Base-by-base conservation (phyloP, 2,329 filamentous ascomycete species). In the Microdochium paspali region DNA sequence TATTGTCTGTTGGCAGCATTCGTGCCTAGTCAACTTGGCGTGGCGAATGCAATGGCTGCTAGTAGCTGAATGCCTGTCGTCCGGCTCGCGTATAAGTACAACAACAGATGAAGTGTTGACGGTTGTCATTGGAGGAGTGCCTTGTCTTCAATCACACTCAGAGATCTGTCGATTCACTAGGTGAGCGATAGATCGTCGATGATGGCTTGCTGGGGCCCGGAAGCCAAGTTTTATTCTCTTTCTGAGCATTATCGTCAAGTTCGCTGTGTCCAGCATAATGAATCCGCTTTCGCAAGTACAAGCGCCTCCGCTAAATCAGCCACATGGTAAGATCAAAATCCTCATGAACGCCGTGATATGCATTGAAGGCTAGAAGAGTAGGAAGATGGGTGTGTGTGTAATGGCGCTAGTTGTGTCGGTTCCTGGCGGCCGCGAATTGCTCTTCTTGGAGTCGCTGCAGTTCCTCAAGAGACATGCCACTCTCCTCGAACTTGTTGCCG, bases 401-500 rank as follows among this genome's bases (percentile, higher is more conserved):
- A 21, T 9, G 35, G 15, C 13, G 18, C 5, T 6, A 44, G 44
- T 47, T 56, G 48, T 63, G 61, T 47, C 60, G 54, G 47, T 59
- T 57, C 31, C 56, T 54, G n/a, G 61, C 61, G 9, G 55, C 53
- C 25, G 86, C 84, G 67, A 98, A 97, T 56, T 96, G 80, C 65
- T 95, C 90, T 65, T 93, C 85, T 64, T 98, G 93, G 60, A 95
- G 80, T 44, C 84, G 79, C 49, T 93, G 80, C 44, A 98, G 76
- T 66, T 98, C 87, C 57, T 96, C 93, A 62, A 95, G 83, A 0
- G 87, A 87, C 70, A 97, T 77, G 47, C 91, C 91, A 62, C 90
- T 95, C 63, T 93, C 86, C 59, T 95, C 91, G 61, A 97, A 90
- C 70, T 97, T 97, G 67, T 90, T 95, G 54, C 90, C 86, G 68